Conservation (phyloP, 352 stramenopile genomes). For the Phytophthora sp. region DNA sequence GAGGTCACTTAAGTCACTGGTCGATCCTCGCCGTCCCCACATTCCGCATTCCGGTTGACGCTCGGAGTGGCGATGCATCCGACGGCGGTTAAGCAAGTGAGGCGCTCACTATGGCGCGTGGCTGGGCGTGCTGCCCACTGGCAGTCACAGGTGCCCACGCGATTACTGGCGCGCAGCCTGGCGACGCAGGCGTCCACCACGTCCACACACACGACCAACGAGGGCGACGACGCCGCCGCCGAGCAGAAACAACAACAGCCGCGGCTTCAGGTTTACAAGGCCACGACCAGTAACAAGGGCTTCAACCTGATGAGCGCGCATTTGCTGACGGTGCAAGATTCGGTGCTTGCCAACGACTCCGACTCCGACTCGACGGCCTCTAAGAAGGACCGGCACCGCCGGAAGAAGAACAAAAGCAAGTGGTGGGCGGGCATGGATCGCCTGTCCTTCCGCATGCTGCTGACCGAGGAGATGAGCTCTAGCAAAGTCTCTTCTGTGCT, state of each 20-base stretch:
- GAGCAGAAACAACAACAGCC: slow-evolving; percentile 21
- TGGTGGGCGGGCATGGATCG: slow-evolving; percentile 68
- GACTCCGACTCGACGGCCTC: not conserved
- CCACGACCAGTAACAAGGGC: slow-evolving; percentile 30
- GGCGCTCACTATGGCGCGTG: slow-evolving; percentile 29
- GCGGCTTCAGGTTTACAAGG: not conserved
- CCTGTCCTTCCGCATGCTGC: slow-evolving; percentile 59
- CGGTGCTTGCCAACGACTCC: not conserved
- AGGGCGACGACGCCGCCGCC: not conserved
- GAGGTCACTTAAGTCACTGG: not conserved
- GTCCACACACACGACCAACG: slow-evolving; percentile 1
- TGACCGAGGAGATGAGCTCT: slow-evolving; percentile 66
- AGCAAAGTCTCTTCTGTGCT: slow-evolving; percentile 60
- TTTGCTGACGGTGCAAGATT: not conserved
- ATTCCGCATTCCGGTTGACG: slow-evolving; percentile 18
- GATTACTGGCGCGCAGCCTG: slow-evolving; percentile 6
- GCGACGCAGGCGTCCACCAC: slow-evolving; percentile 7
- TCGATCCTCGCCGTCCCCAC: slow-evolving; percentile 18
- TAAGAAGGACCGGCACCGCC: slow-evolving; percentile 8
- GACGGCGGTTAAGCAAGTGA: slow-evolving; percentile 21
- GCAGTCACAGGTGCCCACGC: slow-evolving; percentile 1
- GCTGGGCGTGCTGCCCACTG: slow-evolving; percentile 3
- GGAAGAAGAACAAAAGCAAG: slow-evolving; percentile 39
- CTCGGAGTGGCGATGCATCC: slow-evolving; percentile 31
- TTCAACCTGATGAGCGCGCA: slow-evolving; percentile 28